A percentile compares a stretch with the other conserved stretches of the same genome.
phyloP scores from a whole-genome alignment of 192 early-diverging fungal genomes.

The Gaertneriomyces sp. region DNA sequence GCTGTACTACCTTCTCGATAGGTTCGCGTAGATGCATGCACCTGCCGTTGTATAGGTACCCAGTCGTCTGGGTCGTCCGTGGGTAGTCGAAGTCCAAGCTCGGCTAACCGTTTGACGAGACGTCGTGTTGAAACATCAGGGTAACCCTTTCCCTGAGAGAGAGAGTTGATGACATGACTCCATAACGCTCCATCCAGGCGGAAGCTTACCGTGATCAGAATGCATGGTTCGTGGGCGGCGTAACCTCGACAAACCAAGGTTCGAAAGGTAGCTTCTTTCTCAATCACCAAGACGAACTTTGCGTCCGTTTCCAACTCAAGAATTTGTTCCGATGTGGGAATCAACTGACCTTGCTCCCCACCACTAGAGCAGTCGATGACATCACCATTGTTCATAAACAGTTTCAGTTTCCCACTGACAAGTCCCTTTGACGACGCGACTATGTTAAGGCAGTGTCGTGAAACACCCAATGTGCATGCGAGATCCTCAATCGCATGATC shows the following conservation, averaged over 20 bases:
- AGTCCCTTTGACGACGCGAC: conserved; percentile 36
- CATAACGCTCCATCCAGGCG: too few species aligned
- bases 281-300: conserved; percentile 34
- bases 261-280: conserved; percentile 40
- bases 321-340: conserved; percentile 20
- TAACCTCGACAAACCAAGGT: conserved; percentile 12
- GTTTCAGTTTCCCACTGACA: conserved; percentile 18
- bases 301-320: conserved; percentile 16
- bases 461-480: conserved; percentile 35
- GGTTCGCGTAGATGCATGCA: not conserved
- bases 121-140: conserved; percentile 36
- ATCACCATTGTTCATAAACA: conserved; percentile 21
- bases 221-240: conserved; percentile 14
- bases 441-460: conserved; percentile 28
- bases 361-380: conserved; percentile 11
- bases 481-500: conserved; percentile 31
- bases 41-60: not conserved
- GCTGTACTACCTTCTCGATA: not conserved
- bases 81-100: not conserved
- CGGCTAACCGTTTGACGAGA: conserved; percentile 27
- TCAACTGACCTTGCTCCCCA: conserved; percentile 23
- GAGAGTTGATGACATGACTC: too few species aligned
- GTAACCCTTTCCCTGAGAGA: conserved; percentile 37
- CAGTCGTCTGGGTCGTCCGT: not conserved
- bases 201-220: conserved; percentile 18